A percentile compares a stretch with the other conserved stretches of the same genome.
phyloP scores from a whole-genome alignment of 2,329 filamentous ascomycete genomes.

The Nigrograna mackinnonii region DNA sequence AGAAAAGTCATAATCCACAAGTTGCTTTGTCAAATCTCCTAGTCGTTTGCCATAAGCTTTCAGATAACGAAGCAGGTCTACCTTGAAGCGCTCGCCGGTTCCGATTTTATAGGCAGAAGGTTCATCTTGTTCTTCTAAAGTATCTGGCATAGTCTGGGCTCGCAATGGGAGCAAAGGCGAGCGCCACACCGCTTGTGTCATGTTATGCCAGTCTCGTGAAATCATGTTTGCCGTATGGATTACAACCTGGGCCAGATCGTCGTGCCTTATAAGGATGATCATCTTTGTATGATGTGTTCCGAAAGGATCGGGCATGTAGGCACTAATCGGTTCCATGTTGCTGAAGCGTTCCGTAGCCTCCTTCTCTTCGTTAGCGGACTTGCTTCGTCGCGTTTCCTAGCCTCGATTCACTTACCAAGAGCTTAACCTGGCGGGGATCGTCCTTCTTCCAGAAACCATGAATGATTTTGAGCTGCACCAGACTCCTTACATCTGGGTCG shows the following conservation, averaged over 20 bases:
- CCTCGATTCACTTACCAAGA: too few species aligned
- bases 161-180: constrained; percentile 69
- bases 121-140: constrained; percentile 1
- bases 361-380: too few species aligned
- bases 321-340: constrained; percentile 72
- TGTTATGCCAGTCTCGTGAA: constrained; percentile 81
- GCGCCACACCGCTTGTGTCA: constrained; percentile 82
- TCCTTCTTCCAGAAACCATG: constrained; percentile 72
- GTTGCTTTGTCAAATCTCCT: constrained; percentile 57
- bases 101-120: constrained; percentile 48
- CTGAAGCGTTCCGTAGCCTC: constrained; percentile 62
- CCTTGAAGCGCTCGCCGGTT: constrained; percentile 72
- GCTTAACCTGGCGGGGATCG: too few species aligned
- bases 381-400: too few species aligned
- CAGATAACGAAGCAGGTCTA: constrained; percentile 74
- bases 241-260: constrained; percentile 75
- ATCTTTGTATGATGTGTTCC: constrained; percentile 89
- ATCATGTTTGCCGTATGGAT: constrained; percentile 95
- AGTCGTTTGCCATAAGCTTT: constrained; percentile 67
- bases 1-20: constrained; percentile 71
- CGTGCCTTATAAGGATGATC: constrained; percentile 79
- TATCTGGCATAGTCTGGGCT: constrained; percentile 5
- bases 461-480: constrained; percentile 61
- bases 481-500: constrained; percentile 57
- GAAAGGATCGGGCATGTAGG: constrained; percentile 81